phyloP scores from a whole-genome alignment of 2,329 filamentous ascomycete genomes.

The Colletotrichum limetticola region DNA sequence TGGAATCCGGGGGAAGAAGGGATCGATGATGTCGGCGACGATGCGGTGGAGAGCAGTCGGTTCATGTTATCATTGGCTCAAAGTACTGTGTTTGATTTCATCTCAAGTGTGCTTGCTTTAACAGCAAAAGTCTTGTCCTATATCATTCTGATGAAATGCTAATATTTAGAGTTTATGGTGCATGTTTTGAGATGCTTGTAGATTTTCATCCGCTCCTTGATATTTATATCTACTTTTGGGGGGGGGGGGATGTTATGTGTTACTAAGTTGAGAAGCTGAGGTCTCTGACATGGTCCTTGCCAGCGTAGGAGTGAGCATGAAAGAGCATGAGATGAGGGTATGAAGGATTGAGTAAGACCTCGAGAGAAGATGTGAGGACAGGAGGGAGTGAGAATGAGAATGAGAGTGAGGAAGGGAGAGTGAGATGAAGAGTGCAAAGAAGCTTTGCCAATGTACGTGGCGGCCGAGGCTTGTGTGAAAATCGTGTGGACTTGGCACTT shows the following conservation, averaged over 20 bases:
- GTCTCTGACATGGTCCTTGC: neutral
- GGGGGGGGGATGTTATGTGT: neutral
- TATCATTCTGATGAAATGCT: neutral
- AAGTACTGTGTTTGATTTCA: neutral
- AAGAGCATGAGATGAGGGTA: neutral
- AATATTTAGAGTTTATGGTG: neutral
- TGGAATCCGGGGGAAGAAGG: neutral
- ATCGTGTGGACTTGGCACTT: conserved; percentile 26
- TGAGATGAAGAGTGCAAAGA: conserved; percentile 27
- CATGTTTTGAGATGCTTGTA: neutral
- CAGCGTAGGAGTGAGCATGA: neutral
- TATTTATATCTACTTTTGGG: neutral
- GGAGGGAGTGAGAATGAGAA: neutral
- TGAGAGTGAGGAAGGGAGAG: neutral
- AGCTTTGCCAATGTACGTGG: conserved; percentile 36
- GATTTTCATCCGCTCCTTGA: neutral
- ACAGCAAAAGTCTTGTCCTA: neutral
- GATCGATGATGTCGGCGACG: neutral
- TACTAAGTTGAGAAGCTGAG: neutral
- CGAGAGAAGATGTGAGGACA: neutral
- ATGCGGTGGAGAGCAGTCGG: neutral
- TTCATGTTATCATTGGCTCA: neutral
- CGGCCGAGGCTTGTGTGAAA: conserved; percentile 19
- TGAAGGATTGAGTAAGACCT: too few species aligned
- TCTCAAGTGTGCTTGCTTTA: neutral